Conservation (phyloP, 805 yeast genomes). For the Candida germanica region DNA sequence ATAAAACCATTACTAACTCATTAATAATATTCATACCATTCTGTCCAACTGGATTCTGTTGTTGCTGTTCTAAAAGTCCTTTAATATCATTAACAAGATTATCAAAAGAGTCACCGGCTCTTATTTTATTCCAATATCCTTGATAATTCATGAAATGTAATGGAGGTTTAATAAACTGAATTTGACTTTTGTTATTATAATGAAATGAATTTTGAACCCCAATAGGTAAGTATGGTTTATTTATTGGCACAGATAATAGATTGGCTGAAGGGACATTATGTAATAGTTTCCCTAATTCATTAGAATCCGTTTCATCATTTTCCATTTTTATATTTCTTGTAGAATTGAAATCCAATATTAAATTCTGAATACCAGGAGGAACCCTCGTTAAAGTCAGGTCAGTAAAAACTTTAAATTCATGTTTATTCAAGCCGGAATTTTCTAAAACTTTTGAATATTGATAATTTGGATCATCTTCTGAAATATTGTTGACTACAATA, state of each 20-base stretch:
- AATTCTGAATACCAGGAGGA: constrained; percentile 44
- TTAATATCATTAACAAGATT: constrained; percentile 30
- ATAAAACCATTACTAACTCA: constrained; percentile 37
- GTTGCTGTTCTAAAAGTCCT: constrained; percentile 12
- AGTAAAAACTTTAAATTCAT: constrained; percentile 33
- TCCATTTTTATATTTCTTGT: constrained; percentile 20
- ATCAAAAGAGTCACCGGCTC: constrained; percentile 33
- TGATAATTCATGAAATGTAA: constrained; percentile 33
- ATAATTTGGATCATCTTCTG: constrained; percentile 8
- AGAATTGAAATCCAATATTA: constrained; percentile 37
- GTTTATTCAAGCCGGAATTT: constrained; percentile 27
- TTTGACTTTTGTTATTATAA: constrained; percentile 1
- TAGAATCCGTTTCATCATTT: constrained; percentile 15
- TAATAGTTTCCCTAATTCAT: constrained; percentile 11
- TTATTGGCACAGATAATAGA: constrained; percentile 22
- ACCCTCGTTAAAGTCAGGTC: constrained; percentile 30
- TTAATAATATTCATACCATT: constrained; percentile 23
- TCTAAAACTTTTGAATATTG: constrained; percentile 25
- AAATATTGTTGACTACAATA: not conserved
- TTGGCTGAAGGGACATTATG: constrained; percentile 17
- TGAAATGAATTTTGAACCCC: constrained; percentile 15
- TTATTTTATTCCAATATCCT: constrained; percentile 38
- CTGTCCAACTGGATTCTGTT: constrained; percentile 13
- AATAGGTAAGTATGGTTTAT: constrained; percentile 34
- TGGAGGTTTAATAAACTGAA: constrained; percentile 27